These are phyloP conservation scores for Chaetomium strumarium DNA, from an alignment of 2,329 filamentous ascomycete genomes.

Conservation along the genomic window DNA sequence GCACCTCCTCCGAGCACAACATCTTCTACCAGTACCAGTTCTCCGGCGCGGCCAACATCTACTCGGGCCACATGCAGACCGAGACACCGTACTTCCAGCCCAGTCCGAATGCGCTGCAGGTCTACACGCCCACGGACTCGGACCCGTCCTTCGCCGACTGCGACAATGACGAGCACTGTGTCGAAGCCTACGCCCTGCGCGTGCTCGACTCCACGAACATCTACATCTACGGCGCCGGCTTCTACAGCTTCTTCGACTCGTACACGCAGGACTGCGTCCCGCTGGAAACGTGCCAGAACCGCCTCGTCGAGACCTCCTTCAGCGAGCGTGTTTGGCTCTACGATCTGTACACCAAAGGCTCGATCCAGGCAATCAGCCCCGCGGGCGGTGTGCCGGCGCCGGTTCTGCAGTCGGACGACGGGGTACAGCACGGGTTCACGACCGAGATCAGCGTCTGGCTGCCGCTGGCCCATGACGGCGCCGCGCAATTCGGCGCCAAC, in stretches of 20 bases:
- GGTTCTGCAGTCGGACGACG: background rate
- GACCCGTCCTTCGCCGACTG: no score
- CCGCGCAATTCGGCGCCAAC: no score
- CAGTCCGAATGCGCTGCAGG: no score
- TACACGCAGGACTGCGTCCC: slow-evolving; percentile 34
- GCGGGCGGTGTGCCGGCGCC: background rate
- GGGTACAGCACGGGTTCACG: background rate
- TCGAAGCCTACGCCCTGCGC: slow-evolving; percentile 59
- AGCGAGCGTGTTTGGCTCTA: background rate
- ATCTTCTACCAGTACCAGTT: no score
- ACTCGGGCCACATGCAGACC: no score
- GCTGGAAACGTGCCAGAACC: background rate
- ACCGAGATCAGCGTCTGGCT: background rate
- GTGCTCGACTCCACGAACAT: slow-evolving; percentile 50
- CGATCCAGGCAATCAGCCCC: background rate
- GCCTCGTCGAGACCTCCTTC: background rate
- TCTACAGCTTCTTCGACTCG: slow-evolving; percentile 64
- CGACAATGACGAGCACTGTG: no score
- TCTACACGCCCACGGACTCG: no score
- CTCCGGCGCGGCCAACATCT: no score
- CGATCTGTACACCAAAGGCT: background rate
- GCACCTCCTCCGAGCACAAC: no score
- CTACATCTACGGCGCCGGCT: slow-evolving; percentile 53
- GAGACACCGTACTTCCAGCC: no score
- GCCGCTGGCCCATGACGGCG: background rate